Base-by-base conservation (phyloP, 1,284 basidiomycete species). In the Fomitopsis betulina region DNA sequence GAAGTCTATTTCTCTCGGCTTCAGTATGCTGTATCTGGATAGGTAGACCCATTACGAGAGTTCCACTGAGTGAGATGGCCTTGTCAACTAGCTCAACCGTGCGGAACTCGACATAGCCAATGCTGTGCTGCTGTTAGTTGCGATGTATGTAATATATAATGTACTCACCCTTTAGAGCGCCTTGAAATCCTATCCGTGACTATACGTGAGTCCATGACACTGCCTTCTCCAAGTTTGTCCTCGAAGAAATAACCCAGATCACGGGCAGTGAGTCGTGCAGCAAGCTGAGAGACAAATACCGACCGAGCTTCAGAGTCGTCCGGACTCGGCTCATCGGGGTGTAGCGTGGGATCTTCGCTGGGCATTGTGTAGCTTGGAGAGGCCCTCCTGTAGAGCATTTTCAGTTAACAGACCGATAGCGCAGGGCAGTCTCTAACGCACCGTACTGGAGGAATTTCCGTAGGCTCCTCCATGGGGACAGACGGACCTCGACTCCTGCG, bases 211-310 rank as follows among this genome's bases (percentile, higher is more conserved):
- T 98, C 96, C 78, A 94, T 87, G 3, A 99, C 96, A 30, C 91
- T 86, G 45, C 89, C 88, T 74, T 93, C 91, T 27, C 95, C 95
- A 35, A 98, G 82, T 73, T 94, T 95, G 72, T 97, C 93, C 80
- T 98, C 96, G 72, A 99, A 98, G 80, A 99, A 99, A 75, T 96
- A 93, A 62, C 95, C 95, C 72, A 99, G 80, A 79, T 99, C 96
- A 70, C 93, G 85, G 69, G 95, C 94, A 59, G 94, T 96, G 72
- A 98, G 87, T 69, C 94, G 87, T 58, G 94, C 93, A 66, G 96
- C 93, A 70, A 99, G 87, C 78, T 98, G 96, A 68, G 95, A 96
- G 72, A 98, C 95, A 77, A 99, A 99, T 64, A 98, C 93, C 66
- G 96, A 98, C 73, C 97, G 91, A 70, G 91, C 87, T 82, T 98